Evolutionary conservation across 164 flowering plant genomes (phyloP), one percentile per base, ranked within the genome.

Genomic region (Nelumbo lutea): DNA sequence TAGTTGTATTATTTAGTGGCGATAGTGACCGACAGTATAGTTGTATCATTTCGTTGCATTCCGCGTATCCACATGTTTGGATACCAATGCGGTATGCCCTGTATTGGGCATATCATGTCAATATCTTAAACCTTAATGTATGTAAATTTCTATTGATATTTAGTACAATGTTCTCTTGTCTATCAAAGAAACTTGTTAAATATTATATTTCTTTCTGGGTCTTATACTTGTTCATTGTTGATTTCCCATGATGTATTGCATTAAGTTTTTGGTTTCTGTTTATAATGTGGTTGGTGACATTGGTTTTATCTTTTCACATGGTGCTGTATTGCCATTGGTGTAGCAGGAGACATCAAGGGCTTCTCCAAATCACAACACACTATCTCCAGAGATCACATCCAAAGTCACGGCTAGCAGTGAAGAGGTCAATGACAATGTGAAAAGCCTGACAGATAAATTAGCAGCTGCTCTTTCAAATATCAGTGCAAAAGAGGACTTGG

Each of bases 401-500:
- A 88, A 81, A 72, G 79, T 79, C 60, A 50, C 71, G 39, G 51
- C 68, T 3, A 70, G 55, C 15, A 76, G 68, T 60, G 88, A 81
- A 72, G 90, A 84, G 65, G 71, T 68, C 40, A 71, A 73, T 69
- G 87, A 85, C 60, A 74, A 50, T 43, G 69, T 83, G 72, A 86
- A 74, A 77, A 78, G 67, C 74, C 77, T 88, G 69, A 81, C 79
- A 42, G 88, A 87, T 75, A 91, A 84, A 72, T 75, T 93, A 67
- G 86, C 96, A 56, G 93, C 92, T 76, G 97, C 96, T 65, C 87
- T 88, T 69, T 73, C 79, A 44, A 87, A 85, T 73, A 83, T 86
- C 59, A 86, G 83, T 68, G 96, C 89, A 13, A 85, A 87, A 74
- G 88, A 87, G 70, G 88, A 85, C 66, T 68, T 85, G 68, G 88